Conservation (phyloP, 2,329 filamentous ascomycete species). For the Phaeosphaeriaceae sp. region DNA sequence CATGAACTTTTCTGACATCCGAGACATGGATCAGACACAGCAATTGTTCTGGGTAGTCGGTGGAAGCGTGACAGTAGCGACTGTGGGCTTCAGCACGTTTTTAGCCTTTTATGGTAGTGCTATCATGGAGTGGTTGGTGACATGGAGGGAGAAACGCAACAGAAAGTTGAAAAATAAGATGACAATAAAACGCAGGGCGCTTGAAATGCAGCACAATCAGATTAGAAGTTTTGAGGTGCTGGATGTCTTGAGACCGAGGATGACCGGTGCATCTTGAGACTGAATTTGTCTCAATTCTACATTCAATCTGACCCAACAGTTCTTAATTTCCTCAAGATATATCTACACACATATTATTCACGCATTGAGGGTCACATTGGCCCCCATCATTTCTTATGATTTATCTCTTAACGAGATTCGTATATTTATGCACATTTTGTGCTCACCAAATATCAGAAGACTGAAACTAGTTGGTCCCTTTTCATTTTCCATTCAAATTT, state of each 20-base stretch:
- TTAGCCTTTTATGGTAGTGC: constrained; percentile 51
- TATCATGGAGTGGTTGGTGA: constrained; percentile 44
- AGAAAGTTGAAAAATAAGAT: constrained; percentile 19
- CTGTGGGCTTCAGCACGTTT: constrained; percentile 48
- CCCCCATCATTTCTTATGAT: too few species aligned
- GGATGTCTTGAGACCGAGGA: constrained; percentile 21
- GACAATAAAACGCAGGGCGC: constrained; percentile 1
- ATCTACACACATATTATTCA: too few species aligned
- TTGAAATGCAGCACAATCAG: constrained; percentile 5
- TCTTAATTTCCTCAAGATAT: too few species aligned
- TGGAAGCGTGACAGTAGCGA: constrained; percentile 46
- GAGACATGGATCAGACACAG: constrained; percentile 49
- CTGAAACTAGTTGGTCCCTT: too few species aligned
- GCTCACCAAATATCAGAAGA: too few species aligned
- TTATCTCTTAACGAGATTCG: too few species aligned
- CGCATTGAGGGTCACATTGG: too few species aligned
- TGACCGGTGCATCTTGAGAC: constrained; percentile 13
- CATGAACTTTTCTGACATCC: constrained; percentile 52
- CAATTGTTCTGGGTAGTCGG: constrained; percentile 51
- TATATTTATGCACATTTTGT: too few species aligned
- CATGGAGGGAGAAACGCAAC: constrained; percentile 43
- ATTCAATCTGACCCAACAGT: too few species aligned
- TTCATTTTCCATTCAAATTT: too few species aligned
- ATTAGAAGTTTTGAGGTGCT: constrained; percentile 33
- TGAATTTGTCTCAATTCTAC: too few species aligned